A percentile compares a stretch with the other conserved stretches of the same genome.
These are phyloP conservation scores for Nicotiana obtusifolia DNA, from an alignment of 257 asterid species.

Conservation along the genomic window DNA sequence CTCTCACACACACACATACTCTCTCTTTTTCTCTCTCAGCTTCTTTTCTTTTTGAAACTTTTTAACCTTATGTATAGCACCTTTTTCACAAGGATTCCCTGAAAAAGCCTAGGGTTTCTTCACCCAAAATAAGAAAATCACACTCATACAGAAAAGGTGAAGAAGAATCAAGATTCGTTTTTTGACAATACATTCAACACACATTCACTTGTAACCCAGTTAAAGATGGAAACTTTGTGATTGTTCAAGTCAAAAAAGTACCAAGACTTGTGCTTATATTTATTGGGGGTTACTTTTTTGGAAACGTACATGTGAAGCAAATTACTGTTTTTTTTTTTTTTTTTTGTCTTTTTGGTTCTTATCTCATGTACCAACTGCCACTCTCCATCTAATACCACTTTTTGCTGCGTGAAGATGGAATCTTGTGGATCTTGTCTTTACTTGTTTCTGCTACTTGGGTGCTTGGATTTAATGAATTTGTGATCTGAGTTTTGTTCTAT, in stretches of 20 bases:
- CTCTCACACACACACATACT: conserved; percentile 29
- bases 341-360: conserved; percentile 7
- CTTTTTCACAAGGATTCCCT: conserved; percentile 58
- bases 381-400: conserved; percentile 14
- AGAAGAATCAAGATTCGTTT: background rate
- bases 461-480: conserved; percentile 18
- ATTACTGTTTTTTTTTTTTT: conserved; percentile 16
- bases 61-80: conserved; percentile 17
- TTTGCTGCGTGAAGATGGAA: conserved; percentile 26
- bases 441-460: conserved; percentile 20
- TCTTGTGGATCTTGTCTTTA: conserved; percentile 58
- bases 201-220: background rate
- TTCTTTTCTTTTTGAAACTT: conserved; percentile 32
- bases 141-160: background rate
- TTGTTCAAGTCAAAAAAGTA: conserved; percentile 40
- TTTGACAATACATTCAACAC: background rate
- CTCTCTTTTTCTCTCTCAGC: conserved; percentile 16
- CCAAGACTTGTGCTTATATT: conserved; percentile 47
- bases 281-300: conserved; percentile 41
- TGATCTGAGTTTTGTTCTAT: conserved; percentile 31
- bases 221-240: conserved; percentile 2
- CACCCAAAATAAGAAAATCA: background rate
- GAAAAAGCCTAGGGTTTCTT: conserved; percentile 29
- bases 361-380: conserved; percentile 22
- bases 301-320: conserved; percentile 49